Evolutionary conservation across 2,329 filamentous ascomycete genomes (phyloP).

Genomic region (Dactylellina cionopaga): DNA sequence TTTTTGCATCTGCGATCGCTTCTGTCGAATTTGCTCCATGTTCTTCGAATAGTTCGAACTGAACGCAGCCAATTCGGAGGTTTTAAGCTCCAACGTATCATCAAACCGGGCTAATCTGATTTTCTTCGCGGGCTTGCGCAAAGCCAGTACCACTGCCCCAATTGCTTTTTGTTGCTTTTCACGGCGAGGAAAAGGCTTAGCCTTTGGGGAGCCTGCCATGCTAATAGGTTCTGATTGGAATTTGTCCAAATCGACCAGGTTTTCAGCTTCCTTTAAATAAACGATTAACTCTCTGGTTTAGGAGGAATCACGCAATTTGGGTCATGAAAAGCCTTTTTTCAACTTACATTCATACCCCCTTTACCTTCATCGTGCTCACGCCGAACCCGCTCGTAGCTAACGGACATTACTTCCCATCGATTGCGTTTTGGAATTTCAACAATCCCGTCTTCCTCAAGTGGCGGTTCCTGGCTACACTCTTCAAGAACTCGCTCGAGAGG

Average conservation of each 20-base stretch:
- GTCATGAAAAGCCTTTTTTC: no score
- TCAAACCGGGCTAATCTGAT: not conserved
- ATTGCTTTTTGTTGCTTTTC: not conserved
- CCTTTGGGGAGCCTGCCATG: not conserved
- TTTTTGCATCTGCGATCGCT: conserved; percentile 5
- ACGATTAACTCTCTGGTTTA: no score
- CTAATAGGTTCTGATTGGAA: conserved; percentile 7
- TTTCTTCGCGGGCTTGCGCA: not conserved
- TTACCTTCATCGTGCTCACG: conserved; percentile 41
- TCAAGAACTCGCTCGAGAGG: not conserved
- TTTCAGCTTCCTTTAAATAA: conserved; percentile 15
- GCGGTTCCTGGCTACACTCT: not conserved
- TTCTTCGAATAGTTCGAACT: conserved; percentile 23
- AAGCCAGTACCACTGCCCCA: not conserved
- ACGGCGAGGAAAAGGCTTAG: conserved; percentile 25
- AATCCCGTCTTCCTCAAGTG: not conserved
- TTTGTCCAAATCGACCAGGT: conserved; percentile 21
- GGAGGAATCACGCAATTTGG: no score
- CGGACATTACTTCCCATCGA: not conserved
- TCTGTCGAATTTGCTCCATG: conserved; percentile 20
- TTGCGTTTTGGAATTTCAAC: conserved; percentile 5
- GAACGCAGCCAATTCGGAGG: conserved; percentile 23
- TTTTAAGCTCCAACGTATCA: conserved; percentile 15
- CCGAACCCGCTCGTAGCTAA: conserved; percentile 9
- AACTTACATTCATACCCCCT: conserved; percentile 7